Percentiles rank a stretch among this genome's conserved stretches.
These are phyloP conservation scores for Aspergillus taichungensis DNA, from an alignment of 495 filamentous ascomycete genomes.

Conservation along the genomic window DNA sequence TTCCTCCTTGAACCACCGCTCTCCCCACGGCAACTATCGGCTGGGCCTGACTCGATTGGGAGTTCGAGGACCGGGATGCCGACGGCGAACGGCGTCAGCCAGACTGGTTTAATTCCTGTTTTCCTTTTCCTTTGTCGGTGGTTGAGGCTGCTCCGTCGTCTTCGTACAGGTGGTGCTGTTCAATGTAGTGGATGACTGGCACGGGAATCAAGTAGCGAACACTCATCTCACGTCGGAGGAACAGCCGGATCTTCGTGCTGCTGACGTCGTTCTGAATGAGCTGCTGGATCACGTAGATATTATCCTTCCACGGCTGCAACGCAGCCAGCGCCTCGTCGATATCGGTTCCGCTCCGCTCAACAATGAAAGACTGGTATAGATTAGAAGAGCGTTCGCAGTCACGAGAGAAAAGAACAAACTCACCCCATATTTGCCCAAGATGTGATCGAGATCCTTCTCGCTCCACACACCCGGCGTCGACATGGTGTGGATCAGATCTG, in stretches of 20 bases:
- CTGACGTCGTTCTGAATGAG: constrained; percentile 86
- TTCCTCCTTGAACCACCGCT: too few relatives aligned
- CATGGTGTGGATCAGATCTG: constrained; percentile 85
- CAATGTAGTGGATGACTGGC: constrained; percentile 70
- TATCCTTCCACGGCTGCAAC: constrained; percentile 62
- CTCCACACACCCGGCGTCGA: constrained; percentile 69
- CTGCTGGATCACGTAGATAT: constrained; percentile 83
- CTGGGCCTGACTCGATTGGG: background rate
- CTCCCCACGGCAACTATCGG: too few relatives aligned
- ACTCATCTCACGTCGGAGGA: constrained; percentile 73
- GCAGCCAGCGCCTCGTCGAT: constrained; percentile 72
- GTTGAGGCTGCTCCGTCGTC: constrained; percentile 46
- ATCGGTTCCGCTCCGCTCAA: constrained; percentile 84
- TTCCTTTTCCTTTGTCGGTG: constrained; percentile 29
- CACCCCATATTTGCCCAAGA: constrained; percentile 73
- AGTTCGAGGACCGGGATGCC: background rate
- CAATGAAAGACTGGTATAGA: constrained; percentile 58
- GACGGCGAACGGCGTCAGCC: background rate
- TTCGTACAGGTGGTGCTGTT: constrained; percentile 62
- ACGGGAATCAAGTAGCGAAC: constrained; percentile 57
- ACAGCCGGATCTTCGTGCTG: constrained; percentile 80
- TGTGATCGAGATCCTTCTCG: constrained; percentile 72
- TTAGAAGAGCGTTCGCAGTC: background rate
- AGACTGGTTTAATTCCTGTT: constrained; percentile 9
- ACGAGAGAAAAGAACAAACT: constrained; percentile 4